Evolutionary conservation across 345 rosid species (phyloP).

Genomic region (Psidium friedrichsthalianum): DNA sequence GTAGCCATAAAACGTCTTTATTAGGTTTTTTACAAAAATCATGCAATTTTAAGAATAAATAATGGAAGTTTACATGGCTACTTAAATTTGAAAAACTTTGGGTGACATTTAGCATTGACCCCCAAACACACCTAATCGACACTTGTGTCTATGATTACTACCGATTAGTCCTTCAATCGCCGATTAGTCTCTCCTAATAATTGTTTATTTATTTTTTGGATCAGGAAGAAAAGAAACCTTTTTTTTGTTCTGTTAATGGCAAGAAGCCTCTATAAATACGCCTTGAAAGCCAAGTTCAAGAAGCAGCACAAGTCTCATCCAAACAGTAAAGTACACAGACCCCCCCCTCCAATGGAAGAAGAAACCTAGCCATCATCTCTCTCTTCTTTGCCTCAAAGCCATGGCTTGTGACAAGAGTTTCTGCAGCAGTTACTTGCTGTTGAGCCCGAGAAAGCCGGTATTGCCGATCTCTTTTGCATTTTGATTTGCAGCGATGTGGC

Average conservation of each 20-base stretch:
- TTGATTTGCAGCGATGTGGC: conserved; percentile 28
- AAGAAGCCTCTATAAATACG: background rate
- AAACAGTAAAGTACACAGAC: background rate
- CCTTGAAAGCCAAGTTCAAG: background rate
- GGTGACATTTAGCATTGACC: too few species aligned
- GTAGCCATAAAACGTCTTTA: too few species aligned
- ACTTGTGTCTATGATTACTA: too few species aligned
- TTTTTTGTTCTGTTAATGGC: background rate
- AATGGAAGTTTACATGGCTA: too few species aligned
- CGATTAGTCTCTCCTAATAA: too few species aligned
- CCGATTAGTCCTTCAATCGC: too few species aligned
- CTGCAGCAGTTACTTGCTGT: conserved; percentile 27
- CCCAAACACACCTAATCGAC: too few species aligned
- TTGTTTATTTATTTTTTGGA: too few species aligned
- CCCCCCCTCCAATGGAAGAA: background rate
- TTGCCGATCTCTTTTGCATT: conserved; percentile 30
- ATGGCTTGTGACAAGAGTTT: conserved; percentile 25
- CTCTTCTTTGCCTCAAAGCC: background rate
- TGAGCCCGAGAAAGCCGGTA: conserved; percentile 37
- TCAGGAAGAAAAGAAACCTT: too few species aligned
- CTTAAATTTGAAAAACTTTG: too few species aligned
- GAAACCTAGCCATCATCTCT: background rate
- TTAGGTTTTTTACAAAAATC: too few species aligned
- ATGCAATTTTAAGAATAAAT: too few species aligned
- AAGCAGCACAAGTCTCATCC: background rate